A percentile compares a stretch with the other conserved stretches of the same genome.
These are phyloP conservation scores for Spathaspora arborariae DNA, from an alignment of 805 yeast species.

Conservation along the genomic window DNA sequence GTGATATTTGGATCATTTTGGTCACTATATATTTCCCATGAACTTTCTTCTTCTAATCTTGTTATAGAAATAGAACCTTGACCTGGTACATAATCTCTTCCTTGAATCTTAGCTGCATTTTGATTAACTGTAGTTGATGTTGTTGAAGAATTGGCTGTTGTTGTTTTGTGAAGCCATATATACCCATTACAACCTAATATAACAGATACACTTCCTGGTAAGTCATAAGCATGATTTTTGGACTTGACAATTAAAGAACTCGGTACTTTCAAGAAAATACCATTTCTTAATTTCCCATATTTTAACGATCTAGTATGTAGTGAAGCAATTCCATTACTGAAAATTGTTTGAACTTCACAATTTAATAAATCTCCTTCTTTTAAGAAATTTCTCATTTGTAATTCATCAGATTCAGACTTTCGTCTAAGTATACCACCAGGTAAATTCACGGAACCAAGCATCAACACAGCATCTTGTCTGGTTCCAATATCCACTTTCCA, in stretches of 20 bases:
- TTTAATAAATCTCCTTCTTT: constrained; percentile 95
- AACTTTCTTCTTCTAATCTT: constrained; percentile 84
- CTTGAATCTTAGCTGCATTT: constrained; percentile 15
- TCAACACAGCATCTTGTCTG: constrained; percentile 85
- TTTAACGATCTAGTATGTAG: constrained; percentile 92
- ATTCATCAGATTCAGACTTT: constrained; percentile 91
- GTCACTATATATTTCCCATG: constrained; percentile 94
- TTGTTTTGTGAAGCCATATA: constrained; percentile 82
- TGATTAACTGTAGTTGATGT: constrained; percentile 15
- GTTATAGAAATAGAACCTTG: constrained; percentile 48
- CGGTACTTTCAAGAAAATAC: constrained; percentile 77
- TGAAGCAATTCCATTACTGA: constrained; percentile 87
- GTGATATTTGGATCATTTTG: constrained; percentile 70
- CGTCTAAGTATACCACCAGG: constrained; percentile 97
- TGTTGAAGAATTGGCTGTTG: background rate
- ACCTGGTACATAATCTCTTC: constrained; percentile 36
- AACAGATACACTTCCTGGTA: constrained; percentile 92
- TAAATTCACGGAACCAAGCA: constrained; percentile 92
- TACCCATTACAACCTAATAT: constrained; percentile 94
- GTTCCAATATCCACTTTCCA: constrained; percentile 98
- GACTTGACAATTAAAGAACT: constrained; percentile 78
- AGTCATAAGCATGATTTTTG: constrained; percentile 78
- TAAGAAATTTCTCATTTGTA: constrained; percentile 89
- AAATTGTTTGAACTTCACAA: constrained; percentile 92
- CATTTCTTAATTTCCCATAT: constrained; percentile 93